Evolutionary conservation across 2,329 filamentous ascomycete species (phyloP), one percentile per base, ranked within the genome.

Genomic region (Emmonsiellopsis sp.): DNA sequence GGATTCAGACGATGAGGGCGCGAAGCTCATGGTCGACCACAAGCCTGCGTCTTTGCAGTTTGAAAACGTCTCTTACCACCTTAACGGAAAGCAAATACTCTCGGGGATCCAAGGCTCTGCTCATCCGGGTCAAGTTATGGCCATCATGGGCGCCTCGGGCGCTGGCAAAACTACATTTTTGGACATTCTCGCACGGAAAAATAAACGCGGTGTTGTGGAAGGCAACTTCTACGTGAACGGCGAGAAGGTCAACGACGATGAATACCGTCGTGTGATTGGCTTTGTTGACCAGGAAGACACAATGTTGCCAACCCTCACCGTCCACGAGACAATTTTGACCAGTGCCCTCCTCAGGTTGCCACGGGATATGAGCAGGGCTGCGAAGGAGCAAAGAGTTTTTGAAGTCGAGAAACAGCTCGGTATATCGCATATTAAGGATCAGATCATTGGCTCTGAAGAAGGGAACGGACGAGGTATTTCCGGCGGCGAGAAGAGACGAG

Each of bases 221-320:
- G 94, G 94, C 16, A 82, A 92, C 55, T 95, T 96, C 63, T 93
- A 86, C 63, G 84, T 98, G 64, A 97, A 97, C 61, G 94, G 93
- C 35, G 89, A 97, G 68, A 92, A 88, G 68, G 84, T 97, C 38
- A 78, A 77, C 34, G 89, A 96, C 67, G 70, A 81, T 32, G 89
- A 96, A 58, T 98, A 93, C 73, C 89, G 87, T 66, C 91, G 83
- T 57, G 89, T 97, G 50, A 86, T 96, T 59, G 93, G 94, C 20
- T 98, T 97, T 63, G 93, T 98, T 41, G 93, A 98, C 63, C 93
- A 98, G 72, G 93, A 98, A 66, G 93, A 98, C 66, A 95, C 92
- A 5, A 92, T 98, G 84, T 78, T 98, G 43, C 86, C 93, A 0
- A 98, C 93, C 0, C 76, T 98, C 61, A 98, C 93, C 0, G 93